Evolutionary conservation across 768 basidiomycete genomes (phyloP), one percentile per base, ranked within the genome.

Genomic region (Boletus patriciae): DNA sequence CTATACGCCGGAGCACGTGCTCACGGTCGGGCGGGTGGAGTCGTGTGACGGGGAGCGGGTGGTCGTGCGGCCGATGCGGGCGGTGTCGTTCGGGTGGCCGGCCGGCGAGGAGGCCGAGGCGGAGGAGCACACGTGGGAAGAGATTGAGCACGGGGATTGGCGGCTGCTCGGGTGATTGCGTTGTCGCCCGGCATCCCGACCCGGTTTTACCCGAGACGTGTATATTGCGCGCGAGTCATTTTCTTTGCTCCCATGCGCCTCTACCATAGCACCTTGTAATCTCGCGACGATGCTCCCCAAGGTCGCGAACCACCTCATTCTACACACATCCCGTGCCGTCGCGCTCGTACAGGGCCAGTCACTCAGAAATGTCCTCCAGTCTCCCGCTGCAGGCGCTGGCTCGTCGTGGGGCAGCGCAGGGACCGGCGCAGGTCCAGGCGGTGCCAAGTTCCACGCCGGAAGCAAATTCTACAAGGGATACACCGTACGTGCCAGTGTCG

Each of bases 301-400:
- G 73, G 86, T 89, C 74, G 86, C 88, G 31, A 87, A 85, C n/a
- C 84, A 87, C 49, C 77, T 93, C 50, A 74, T 93, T 34, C 83
- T 91, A 58, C 85, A 86, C 61, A 88, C 88, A 0, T 80, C 86
- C 15, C 86, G 90, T 66, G 89, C 87, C 16, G 90, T 85, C 46
- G 83, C 87, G 0, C 83, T 85, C 46, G 86, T 88, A 54, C 89
- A 92, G 63, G 84, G 85, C 59, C 88, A 88, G 69, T 79, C 88
- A 0, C 76, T 92, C 69, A 78, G 90, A 56, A 92, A 88, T 80
- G 91, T 88, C 52, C 79, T 92, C 54, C 87, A 90, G 67, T 77
- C 81, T 11, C 74, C 81, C 9, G 70, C 74, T 23, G 78, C 78
- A 27, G 76, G 72, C 6, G 71, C 81, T 8, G 78, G 79, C 46